Percentiles rank a stretch among this genome's conserved stretches.
Conservation (phyloP, 768 basidiomycete genomes). For the Austroboletus eburneus region DNA sequence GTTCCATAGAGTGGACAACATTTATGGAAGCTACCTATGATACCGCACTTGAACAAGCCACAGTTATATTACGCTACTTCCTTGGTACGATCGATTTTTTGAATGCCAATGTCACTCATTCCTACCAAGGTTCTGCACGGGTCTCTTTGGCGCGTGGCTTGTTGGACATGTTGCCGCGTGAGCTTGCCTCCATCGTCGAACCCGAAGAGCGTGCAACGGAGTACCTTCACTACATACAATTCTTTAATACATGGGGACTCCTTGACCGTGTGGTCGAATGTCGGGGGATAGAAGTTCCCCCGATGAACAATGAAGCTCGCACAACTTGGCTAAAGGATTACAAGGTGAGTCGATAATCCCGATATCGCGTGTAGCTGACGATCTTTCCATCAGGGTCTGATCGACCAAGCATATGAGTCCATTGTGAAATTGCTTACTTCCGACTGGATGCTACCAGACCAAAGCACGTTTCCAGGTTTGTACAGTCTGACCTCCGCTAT, state of each 20-base stretch:
- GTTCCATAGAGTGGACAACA: constrained; percentile 93
- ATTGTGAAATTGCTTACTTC: constrained; percentile 69
- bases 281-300: constrained; percentile 50
- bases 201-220: constrained; percentile 72
- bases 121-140: constrained; percentile 59
- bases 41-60: constrained; percentile 81
- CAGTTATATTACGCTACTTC: constrained; percentile 84
- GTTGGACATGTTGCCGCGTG: constrained; percentile 56
- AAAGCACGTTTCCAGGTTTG: constrained; percentile 38
- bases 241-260: constrained; percentile 72
- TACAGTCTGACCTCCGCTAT: neutral
- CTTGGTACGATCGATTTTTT: too few relatives aligned
- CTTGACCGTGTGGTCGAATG: constrained; percentile 59
- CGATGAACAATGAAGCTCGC: constrained; percentile 57
- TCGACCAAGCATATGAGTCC: constrained; percentile 62
- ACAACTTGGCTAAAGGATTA: constrained; percentile 63
- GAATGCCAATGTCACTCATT: constrained; percentile 28
- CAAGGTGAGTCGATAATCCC: constrained; percentile 35
- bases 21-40: constrained; percentile 68
- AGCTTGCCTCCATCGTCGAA: constrained; percentile 56
- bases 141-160: constrained; percentile 61
- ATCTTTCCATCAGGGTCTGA: constrained; percentile 39
- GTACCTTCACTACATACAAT: constrained; percentile 75
- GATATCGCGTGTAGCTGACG: neutral
- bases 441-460: constrained; percentile 69